phyloP scores from a whole-genome alignment of 2,329 filamentous ascomycete genomes.

The Didymella lethalis region DNA sequence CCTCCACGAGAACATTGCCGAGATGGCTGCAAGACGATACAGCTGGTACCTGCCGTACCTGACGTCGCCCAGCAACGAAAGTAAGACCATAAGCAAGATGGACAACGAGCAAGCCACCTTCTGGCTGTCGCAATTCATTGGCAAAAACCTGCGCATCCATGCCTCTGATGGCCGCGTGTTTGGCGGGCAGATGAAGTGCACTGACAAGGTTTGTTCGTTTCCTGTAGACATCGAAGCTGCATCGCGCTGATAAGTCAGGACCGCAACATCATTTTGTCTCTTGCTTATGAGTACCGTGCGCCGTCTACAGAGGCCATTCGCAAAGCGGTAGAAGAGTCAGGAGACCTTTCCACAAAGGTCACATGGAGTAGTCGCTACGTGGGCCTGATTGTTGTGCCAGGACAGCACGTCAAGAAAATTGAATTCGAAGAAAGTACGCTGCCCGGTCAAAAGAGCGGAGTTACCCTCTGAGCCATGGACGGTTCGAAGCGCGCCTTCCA shows the following conservation, averaged over 20 bases:
- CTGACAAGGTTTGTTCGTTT: constrained; percentile 78
- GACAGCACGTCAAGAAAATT: constrained; percentile 83
- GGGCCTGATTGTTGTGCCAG: constrained; percentile 88
- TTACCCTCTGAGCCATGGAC: constrained; percentile 31
- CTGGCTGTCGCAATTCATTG: constrained; percentile 73
- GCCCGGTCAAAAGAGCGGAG: constrained; percentile 34
- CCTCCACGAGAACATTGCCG: constrained; percentile 14
- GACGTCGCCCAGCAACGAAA: constrained; percentile 16
- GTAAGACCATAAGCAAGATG: constrained; percentile 45
- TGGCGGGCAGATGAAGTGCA: constrained; percentile 91
- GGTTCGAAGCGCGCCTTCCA: background rate
- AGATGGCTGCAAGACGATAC: constrained; percentile 21
- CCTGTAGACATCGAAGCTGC: background rate
- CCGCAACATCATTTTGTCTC: constrained; percentile 83
- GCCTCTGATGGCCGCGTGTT: constrained; percentile 88
- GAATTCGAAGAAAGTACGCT: constrained; percentile 74
- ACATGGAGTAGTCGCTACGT: constrained; percentile 87
- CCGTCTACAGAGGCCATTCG: constrained; percentile 61
- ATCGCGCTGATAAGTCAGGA: constrained; percentile 63
- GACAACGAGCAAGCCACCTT: constrained; percentile 62
- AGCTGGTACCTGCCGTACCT: constrained; percentile 33
- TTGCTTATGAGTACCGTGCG: constrained; percentile 88
- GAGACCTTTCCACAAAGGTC: constrained; percentile 60
- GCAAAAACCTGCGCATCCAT: constrained; percentile 79
- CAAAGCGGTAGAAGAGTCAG: constrained; percentile 42